These are phyloP conservation scores for Boletellus deceptivus DNA, from an alignment of 1,284 basidiomycete species.

Conservation along the genomic window DNA sequence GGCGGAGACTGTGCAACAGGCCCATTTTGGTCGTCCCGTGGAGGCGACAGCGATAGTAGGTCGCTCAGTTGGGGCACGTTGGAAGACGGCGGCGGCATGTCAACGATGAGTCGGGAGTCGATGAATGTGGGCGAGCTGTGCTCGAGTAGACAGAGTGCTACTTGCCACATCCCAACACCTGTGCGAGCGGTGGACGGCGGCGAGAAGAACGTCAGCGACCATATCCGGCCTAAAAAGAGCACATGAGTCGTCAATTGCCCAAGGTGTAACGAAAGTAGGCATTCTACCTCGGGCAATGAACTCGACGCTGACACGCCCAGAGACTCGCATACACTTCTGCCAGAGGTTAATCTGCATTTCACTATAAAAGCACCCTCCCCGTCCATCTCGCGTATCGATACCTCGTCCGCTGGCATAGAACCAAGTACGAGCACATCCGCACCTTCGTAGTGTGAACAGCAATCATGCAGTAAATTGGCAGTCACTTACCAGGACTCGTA, in stretches of 20 bases:
- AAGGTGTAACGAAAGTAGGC: no score
- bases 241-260: not conserved
- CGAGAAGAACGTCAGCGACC: conserved; percentile 55
- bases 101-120: conserved; percentile 55
- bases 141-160: conserved; percentile 52
- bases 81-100: conserved; percentile 29
- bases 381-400: conserved; percentile 47
- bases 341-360: conserved; percentile 56
- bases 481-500: conserved; percentile 11
- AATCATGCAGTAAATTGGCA: not conserved
- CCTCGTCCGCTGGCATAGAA: conserved; percentile 49
- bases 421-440: conserved; percentile 60
- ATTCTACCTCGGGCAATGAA: conserved; percentile 64
- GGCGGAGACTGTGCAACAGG: not conserved
- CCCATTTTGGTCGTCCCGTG: not conserved
- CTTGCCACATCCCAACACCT: conserved; percentile 46
- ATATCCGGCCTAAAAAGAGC: conserved; percentile 52
- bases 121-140: conserved; percentile 60
- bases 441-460: conserved; percentile 28
- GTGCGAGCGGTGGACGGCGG: conserved; percentile 20
- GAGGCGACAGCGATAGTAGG: conserved; percentile 19
- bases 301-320: conserved; percentile 51
- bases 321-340: conserved; percentile 69
- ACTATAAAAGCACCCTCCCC: conserved; percentile 54
- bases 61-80: conserved; percentile 1